Conservation (phyloP, 441 rosid species). For the Adansonia rubrostipa region DNA sequence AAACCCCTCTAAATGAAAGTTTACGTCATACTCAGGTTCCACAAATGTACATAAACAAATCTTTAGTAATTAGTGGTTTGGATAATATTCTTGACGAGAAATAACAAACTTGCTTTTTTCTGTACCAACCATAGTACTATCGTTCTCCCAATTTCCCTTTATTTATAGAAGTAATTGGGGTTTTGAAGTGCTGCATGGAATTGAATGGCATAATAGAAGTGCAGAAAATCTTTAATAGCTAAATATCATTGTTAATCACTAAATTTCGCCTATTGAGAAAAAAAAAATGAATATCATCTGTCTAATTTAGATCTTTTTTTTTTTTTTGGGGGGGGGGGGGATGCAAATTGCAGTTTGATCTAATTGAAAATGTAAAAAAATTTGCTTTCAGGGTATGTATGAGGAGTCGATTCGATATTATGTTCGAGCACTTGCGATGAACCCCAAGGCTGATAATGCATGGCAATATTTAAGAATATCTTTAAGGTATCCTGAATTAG, state of each 20-base stretch:
- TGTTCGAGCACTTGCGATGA: slow-evolving; percentile 97
- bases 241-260: background rate
- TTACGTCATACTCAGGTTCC: background rate
- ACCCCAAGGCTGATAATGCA: slow-evolving; percentile 98
- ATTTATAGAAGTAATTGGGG: background rate
- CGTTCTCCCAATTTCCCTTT: background rate
- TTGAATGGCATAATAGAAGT: background rate
- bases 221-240: background rate
- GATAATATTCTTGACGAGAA: background rate
- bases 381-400: slow-evolving; percentile 68
- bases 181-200: background rate
- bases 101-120: background rate
- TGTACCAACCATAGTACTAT: background rate
- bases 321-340: background rate
- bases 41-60: background rate
- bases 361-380: slow-evolving; percentile 10
- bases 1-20: background rate
- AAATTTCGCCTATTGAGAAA: background rate
- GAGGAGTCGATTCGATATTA: slow-evolving; percentile 87
- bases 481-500: slow-evolving; percentile 52
- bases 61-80: slow-evolving; percentile 3
- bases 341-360: background rate
- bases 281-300: background rate
- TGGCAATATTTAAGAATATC: slow-evolving; percentile 98
- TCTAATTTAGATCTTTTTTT: background rate